These are phyloP conservation scores for Tetragonia tetragonoides DNA, from an alignment of 148 eudicot species.

Conservation along the genomic window DNA sequence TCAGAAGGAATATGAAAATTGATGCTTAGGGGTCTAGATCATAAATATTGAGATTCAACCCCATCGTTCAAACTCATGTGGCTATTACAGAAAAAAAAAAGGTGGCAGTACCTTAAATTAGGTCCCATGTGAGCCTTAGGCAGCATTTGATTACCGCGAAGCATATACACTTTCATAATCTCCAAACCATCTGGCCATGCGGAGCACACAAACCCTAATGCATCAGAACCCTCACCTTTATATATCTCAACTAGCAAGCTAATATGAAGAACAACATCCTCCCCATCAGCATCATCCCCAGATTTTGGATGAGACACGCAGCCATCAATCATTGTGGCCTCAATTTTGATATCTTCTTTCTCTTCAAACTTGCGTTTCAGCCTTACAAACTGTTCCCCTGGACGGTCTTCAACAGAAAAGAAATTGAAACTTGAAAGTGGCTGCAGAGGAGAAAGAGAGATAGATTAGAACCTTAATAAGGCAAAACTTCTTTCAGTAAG, in stretches of 20 bases:
- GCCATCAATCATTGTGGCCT: slow-evolving; percentile 78
- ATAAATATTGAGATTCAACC: neutral
- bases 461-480: slow-evolving; percentile 3
- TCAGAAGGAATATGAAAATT: neutral
- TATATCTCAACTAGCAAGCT: slow-evolving; percentile 60
- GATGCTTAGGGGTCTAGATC: neutral
- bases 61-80: slow-evolving; percentile 1
- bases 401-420: slow-evolving; percentile 58
- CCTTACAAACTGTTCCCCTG: slow-evolving; percentile 60
- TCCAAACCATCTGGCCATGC: slow-evolving; percentile 68
- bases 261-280: slow-evolving; percentile 47
- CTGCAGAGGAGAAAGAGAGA: slow-evolving; percentile 30
- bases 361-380: slow-evolving; percentile 47
- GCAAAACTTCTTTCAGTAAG: neutral
- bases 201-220: slow-evolving; percentile 65
- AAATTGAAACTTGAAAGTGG: slow-evolving; percentile 41
- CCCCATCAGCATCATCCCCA: slow-evolving; percentile 41
- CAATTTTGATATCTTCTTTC: slow-evolving; percentile 55
- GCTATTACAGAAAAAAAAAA: neutral
- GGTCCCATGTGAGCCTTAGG: slow-evolving; percentile 62
- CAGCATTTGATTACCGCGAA: slow-evolving; percentile 28
- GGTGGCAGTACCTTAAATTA: slow-evolving; percentile 38
- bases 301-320: slow-evolving; percentile 40
- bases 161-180: slow-evolving; percentile 57
- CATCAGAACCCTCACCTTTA: slow-evolving; percentile 52